Percentiles rank a stretch among this genome's conserved stretches.
phyloP scores from a whole-genome alignment of 1,284 basidiomycete genomes.

The Athelia sp. region DNA sequence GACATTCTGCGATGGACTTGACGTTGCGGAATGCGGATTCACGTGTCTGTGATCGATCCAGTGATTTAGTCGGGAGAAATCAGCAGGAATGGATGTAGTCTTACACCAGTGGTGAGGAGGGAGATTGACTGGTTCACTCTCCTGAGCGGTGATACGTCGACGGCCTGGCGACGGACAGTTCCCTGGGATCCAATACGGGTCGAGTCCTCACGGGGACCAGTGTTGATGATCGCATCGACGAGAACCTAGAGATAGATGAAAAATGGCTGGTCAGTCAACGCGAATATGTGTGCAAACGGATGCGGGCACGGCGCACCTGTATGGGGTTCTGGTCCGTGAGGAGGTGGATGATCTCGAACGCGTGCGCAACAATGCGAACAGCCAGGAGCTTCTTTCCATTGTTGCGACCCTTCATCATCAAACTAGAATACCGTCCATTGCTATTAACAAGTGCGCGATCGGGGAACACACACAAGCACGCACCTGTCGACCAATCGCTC shows the following conservation, averaged over 20 bases:
- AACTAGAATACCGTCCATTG: conserved; percentile 34
- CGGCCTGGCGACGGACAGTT: conserved; percentile 99
- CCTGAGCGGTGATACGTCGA: conserved; percentile 98
- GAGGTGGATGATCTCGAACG: conserved; percentile 99
- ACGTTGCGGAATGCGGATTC: conserved; percentile 99
- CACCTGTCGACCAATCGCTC: conserved; percentile 98
- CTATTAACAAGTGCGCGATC: not conserved
- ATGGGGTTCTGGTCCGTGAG: conserved; percentile 99
- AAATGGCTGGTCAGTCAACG: conserved; percentile 2
- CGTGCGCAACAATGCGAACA: conserved; percentile 98
- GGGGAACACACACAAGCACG: conserved; percentile 22
- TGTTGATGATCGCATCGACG: conserved; percentile 99
- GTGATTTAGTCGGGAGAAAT: conserved; percentile 7
- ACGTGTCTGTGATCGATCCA: conserved; percentile 63
- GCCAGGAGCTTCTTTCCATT: conserved; percentile 99
- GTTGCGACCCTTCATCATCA: conserved; percentile 99
- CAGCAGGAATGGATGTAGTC: conserved; percentile 24
- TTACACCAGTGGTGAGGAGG: conserved; percentile 92
- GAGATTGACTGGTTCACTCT: conserved; percentile 98
- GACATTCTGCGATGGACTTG: conserved; percentile 98
- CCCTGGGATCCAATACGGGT: conserved; percentile 99
- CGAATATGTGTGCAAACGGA: not conserved
- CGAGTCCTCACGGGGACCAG: conserved; percentile 99
- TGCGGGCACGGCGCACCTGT: conserved; percentile 57
- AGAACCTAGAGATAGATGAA: conserved; percentile 63